Evolutionary conservation across 2,329 filamentous ascomycete genomes (phyloP), one percentile per base, ranked within the genome.

Genomic region (Daldinia sp.): DNA sequence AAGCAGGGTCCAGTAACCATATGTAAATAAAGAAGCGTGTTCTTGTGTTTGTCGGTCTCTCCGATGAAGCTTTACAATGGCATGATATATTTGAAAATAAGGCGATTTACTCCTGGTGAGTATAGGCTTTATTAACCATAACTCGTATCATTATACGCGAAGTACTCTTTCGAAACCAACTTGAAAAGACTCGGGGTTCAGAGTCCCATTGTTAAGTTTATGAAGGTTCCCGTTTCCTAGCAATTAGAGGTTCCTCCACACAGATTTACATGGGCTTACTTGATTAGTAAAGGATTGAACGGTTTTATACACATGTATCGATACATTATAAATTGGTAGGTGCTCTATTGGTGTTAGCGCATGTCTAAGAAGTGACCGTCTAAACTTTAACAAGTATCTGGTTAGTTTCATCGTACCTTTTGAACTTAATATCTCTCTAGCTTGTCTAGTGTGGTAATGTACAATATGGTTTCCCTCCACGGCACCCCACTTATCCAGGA

Each of bases 401-500:
- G n/a, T 57, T 10, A 23, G 30, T 33, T 20, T 28, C 35, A 56
- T n/a, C 20, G 13, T 28, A 41, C 20, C n/a, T 9, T 42, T 39
- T 13, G 10, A 39, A 42, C 41, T 20, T 20, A 18, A 42, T 20
- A 42, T 48, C 41, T 53, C 42, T 35, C 33, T 35, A 35, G 33
- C 20, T 23, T 23, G 20, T 23, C 20, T 23, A 23, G 20, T 23
- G 20, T 23, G 20, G 20, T 23, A 23, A 23, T 23, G 20, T 35
- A 35, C 33, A 9, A 39, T 59, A 65, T 56, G 57, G 64, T 44
- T 60, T 54, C 50, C 41, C 13, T 41, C 13, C n/a, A 35, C 33
- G 50, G 50, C 58, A 55, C 69, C 33, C 63, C 64, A 72, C 62
- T 70, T 66, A 68, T 72, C 62, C 69, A 72, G 67, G 69, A 66